Base-by-base conservation (phyloP, 371 early-diverging fungal genomes). In the Choanephora cucurbitarum region DNA sequence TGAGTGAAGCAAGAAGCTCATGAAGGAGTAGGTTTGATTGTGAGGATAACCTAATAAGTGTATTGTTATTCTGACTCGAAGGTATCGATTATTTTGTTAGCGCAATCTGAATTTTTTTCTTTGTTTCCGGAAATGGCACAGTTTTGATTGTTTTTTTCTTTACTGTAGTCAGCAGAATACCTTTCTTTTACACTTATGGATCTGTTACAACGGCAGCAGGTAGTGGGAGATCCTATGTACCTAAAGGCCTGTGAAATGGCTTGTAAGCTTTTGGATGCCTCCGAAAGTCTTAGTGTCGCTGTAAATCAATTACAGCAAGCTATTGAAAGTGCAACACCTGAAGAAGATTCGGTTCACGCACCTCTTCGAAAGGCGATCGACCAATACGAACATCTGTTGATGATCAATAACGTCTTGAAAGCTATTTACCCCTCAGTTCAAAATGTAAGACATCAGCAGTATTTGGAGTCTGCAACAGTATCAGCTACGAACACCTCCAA, bases 171-270 rank as follows among this genome's bases (percentile, higher is more conserved):
- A 28, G 3, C 7, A 28, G 28, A 5, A 5, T 28, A 28, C 28
- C 7, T 28, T 28, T 28, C 28, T 28, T 3, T 5, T 28, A 7
- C 28, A 28, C 7, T 28, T n/a, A 21, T 37, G 18, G 50, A 23
- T 15, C n/a, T 22, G n/a, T n/a, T n/a, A 21, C 34, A 40, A n/a
- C 41, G 7, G 10, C 22, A 40, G 6, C 5, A 18, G 13, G 4
- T 9, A 22, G 24, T 45, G 37, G 23, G 23, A 23, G 50, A 50
- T 24, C 40, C 50, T 13, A 50, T 50, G 41, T 37, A 22, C 22
- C 15, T 15, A 7, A 50, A 50, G 21, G 50, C 50, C n/a, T 34
- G 39, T 23, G 39, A 40, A 31, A 34, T 55, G 7, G 34, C 45
- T 3, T 45, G 37, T 23, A 37, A 34, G 24, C 34, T 34, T 9